Conservation (phyloP, 116 monocot genomes). For the Thalassia testudinum region DNA sequence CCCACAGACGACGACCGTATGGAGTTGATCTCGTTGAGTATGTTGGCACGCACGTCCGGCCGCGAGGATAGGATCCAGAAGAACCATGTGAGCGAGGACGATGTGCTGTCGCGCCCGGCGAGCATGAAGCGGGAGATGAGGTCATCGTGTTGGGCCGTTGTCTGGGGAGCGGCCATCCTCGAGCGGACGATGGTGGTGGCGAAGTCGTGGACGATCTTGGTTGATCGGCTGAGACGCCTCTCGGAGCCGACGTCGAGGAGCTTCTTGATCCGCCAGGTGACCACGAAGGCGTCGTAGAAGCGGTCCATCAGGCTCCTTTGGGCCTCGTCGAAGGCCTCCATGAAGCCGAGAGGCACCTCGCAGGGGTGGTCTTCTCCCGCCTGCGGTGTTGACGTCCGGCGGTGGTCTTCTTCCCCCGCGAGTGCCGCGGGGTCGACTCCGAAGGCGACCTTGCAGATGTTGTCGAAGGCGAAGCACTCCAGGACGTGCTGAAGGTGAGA, state of each 20-base stretch:
- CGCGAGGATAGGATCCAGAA: constrained; percentile 24
- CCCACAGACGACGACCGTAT: constrained; percentile 3
- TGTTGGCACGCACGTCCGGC: constrained; percentile 11
- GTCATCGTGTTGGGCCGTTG: neutral
- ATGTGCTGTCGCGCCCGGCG: constrained; percentile 34
- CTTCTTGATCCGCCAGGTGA: constrained; percentile 8
- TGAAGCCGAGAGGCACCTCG: neutral
- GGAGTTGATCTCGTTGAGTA: constrained; percentile 14
- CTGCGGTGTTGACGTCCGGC: neutral
- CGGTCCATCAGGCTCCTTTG: constrained; percentile 4
- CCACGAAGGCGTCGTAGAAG: neutral
- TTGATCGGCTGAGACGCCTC: constrained; percentile 6
- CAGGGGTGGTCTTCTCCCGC: neutral
- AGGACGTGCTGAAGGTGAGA: constrained; percentile 28
- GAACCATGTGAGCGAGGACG: constrained; percentile 27
- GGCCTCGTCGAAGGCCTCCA: constrained; percentile 1
- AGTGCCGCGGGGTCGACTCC: constrained; percentile 14
- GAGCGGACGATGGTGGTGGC: constrained; percentile 16
- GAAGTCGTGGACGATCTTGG: constrained; percentile 14
- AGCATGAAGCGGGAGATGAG: constrained; percentile 29
- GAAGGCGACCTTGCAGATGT: constrained; percentile 30
- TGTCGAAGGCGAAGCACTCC: constrained; percentile 29
- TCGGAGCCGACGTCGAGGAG: constrained; percentile 6
- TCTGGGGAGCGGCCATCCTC: too few relatives aligned
- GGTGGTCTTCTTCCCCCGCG: neutral